These are phyloP conservation scores for Pouteria glomerata DNA, from an alignment of 148 eudicot genomes.

Conservation along the genomic window DNA sequence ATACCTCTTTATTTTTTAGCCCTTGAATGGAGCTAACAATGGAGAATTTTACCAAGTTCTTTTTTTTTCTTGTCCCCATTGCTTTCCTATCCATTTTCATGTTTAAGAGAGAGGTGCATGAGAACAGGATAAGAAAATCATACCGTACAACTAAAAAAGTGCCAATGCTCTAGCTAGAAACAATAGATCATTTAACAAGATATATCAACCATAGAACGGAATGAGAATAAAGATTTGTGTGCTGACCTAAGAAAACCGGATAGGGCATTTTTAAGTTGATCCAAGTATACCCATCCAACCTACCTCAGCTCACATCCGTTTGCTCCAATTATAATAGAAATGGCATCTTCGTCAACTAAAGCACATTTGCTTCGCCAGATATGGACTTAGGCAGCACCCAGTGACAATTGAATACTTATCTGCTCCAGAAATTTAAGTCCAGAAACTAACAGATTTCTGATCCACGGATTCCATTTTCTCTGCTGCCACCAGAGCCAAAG, in stretches of 20 bases:
- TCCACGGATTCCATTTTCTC: neutral
- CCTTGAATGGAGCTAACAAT: neutral
- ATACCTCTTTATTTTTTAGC: too few relatives aligned
- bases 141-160: neutral
- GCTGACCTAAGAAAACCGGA: slow-evolving; percentile 1
- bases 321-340: neutral
- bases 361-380: neutral
- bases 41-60: neutral
- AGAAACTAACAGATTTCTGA: neutral
- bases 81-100: neutral
- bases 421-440: neutral
- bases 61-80: neutral
- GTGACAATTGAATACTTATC: neutral
- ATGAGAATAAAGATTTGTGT: neutral
- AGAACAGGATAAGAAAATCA: neutral
- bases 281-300: too few relatives aligned
- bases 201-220: neutral
- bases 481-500: neutral
- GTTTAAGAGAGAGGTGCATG: neutral
- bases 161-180: neutral
- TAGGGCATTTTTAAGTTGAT: neutral
- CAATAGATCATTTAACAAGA: neutral
- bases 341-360: neutral
- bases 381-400: neutral
- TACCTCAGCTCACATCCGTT: neutral